Evolutionary conservation across 192 early-diverging fungal species (phyloP).

Genomic region (Coemansia sp.): DNA sequence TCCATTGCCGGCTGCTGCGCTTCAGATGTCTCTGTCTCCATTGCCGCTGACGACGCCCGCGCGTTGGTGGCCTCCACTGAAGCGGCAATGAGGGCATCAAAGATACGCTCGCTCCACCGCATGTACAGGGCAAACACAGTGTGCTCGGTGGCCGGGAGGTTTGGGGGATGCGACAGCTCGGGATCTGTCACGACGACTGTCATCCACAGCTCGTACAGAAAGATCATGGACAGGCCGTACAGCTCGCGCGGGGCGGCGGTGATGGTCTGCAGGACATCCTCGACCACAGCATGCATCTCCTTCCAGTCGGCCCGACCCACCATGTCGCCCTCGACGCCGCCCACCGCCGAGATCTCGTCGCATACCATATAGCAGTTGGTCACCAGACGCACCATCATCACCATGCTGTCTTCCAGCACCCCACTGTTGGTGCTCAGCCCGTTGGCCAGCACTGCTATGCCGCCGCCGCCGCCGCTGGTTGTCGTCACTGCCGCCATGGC

Average conservation of each 20-base stretch:
- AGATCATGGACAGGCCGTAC: slow-evolving; percentile 25
- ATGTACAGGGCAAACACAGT: slow-evolving; percentile 29
- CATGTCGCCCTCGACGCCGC: background rate
- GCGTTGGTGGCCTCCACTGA: slow-evolving; percentile 16
- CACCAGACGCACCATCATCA: slow-evolving; percentile 40
- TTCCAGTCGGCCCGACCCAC: slow-evolving; percentile 1
- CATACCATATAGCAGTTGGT: slow-evolving; percentile 32
- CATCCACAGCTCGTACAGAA: slow-evolving; percentile 47
- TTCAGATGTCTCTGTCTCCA: background rate
- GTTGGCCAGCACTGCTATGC: slow-evolving; percentile 5
- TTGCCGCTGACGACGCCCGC: background rate
- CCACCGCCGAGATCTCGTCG: background rate
- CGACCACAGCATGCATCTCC: slow-evolving; percentile 20
- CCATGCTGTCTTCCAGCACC: slow-evolving; percentile 36
- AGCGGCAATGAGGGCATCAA: slow-evolving; percentile 29
- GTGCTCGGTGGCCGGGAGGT: background rate
- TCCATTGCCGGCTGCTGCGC: background rate
- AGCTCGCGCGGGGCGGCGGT: slow-evolving; percentile 14
- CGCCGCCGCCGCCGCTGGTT: background rate
- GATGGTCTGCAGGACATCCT: slow-evolving; percentile 22
- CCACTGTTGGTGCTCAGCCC: slow-evolving; percentile 36
- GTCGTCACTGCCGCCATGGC: background rate
- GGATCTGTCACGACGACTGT: slow-evolving; percentile 32
- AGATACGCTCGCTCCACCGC: slow-evolving; percentile 35
- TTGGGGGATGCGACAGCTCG: slow-evolving; percentile 7